These are phyloP conservation scores for Sordaria brevicollis DNA, from an alignment of 495 filamentous ascomycete genomes.

Conservation along the genomic window DNA sequence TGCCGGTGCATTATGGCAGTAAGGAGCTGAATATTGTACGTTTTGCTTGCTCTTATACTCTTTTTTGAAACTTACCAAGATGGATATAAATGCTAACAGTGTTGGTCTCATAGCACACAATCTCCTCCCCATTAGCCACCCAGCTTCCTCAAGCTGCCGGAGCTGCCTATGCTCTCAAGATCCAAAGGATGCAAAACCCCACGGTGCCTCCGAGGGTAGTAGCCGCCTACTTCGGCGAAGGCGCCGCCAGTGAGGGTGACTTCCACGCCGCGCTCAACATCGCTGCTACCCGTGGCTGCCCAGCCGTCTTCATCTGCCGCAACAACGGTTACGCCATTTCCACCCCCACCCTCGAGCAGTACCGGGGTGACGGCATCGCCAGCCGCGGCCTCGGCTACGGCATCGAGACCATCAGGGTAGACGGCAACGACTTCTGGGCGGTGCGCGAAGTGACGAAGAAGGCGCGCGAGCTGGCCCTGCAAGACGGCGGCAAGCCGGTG, in stretches of 20 bases:
- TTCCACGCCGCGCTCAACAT: constrained; percentile 97
- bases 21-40: constrained; percentile 68
- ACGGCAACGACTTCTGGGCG: constrained; percentile 95
- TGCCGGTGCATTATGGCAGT: constrained; percentile 96
- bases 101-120: constrained; percentile 55
- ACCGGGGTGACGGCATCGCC: constrained; percentile 93
- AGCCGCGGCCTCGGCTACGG: constrained; percentile 92
- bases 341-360: constrained; percentile 91
- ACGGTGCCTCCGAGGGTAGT: constrained; percentile 54
- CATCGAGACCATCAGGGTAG: constrained; percentile 91
- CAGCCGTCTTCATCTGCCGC: constrained; percentile 87
- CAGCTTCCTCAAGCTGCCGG: constrained; percentile 93
- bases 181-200: constrained; percentile 68
- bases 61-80: no score
- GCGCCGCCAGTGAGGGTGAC: constrained; percentile 94
- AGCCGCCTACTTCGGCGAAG: constrained; percentile 92
- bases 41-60: not conserved
- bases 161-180: constrained; percentile 87
- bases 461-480: constrained; percentile 66
- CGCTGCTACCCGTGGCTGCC: constrained; percentile 84
- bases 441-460: constrained; percentile 74
- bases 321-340: constrained; percentile 98
- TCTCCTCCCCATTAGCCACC: constrained; percentile 86
- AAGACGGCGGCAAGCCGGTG: constrained; percentile 68
- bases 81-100: constrained; percentile 3